Base-by-base conservation (phyloP, 805 yeast species). In the Maudiozyma saulgeensis region DNA sequence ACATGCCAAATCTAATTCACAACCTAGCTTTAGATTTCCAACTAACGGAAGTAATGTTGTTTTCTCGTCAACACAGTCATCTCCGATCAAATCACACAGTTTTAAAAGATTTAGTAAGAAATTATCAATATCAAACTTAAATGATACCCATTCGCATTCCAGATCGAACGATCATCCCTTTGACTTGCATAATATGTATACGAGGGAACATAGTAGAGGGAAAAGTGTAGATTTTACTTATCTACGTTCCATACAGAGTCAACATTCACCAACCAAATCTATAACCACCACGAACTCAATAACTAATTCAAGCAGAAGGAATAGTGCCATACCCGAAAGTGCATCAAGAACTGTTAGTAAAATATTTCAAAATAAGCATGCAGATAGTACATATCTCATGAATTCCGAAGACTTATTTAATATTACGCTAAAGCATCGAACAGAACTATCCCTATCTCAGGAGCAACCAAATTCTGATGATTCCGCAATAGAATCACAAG, bases 191-290 rank as follows among this genome's bases (percentile, higher is more conserved):
- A 37, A 43, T 21, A n/a, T n/a, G 3, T 13, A 13, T 15, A 32
- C 23, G 19, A 38, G n/a, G 15, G 28, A 37, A 5, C 66, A 60
- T 45, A 45, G 46, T 15, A 55, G 66, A 48, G 64, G 63, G 5
- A 53, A 55, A 38, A 61, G 66, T 50, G 49, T 63, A 41, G 68
- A 64, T 51, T 63, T 66, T 43, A 59, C 58, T 46, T 66, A 64
- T 50, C 50, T 66, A 12, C 63, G 59, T 49, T 52, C 57, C 13
- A 44, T 66, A 18, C 69, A 65, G 51, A 58, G 55, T 46, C 53
- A 49, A 28, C 64, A 63, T 44, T 66, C 70, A 2, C 68, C 70
- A 11, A 55, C 62, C 9, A 65, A 62, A 52, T 63, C 66, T 8
- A 45, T 57, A 5, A 53, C 59, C 4, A 41, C 44, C 15, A 50